phyloP scores from a whole-genome alignment of 495 filamentous ascomycete genomes.

The Jackrogersella minutella region DNA sequence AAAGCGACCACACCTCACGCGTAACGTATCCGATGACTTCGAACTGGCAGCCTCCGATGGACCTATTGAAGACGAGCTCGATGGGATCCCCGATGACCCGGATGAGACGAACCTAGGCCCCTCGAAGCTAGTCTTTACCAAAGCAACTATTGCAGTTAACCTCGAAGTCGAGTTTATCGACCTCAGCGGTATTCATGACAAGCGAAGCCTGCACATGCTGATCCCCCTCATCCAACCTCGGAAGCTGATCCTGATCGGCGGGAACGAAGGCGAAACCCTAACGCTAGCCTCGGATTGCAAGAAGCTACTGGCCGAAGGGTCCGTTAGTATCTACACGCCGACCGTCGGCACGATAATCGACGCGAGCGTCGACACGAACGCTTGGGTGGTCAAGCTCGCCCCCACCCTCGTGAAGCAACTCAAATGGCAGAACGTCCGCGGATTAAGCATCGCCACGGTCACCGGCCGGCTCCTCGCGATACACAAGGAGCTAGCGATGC shows the following conservation, averaged over 20 bases:
- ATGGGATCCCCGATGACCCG: conserved; percentile 63
- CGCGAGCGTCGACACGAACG: conserved; percentile 96
- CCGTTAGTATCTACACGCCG: conserved; percentile 80
- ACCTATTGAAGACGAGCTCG: conserved; percentile 58
- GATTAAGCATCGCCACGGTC: conserved; percentile 86
- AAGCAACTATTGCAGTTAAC: conserved; percentile 68
- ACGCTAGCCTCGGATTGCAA: conserved; percentile 81
- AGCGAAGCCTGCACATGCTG: conserved; percentile 90
- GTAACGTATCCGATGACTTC: conserved; percentile 51
- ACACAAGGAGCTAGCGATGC: conserved; percentile 48
- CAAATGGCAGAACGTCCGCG: conserved; percentile 93
- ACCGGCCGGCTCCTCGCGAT: conserved; percentile 66
- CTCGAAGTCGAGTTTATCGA: conserved; percentile 86
- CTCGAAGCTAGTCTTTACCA: conserved; percentile 71
- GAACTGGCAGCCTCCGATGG: conserved; percentile 53
- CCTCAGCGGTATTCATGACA: conserved; percentile 91
- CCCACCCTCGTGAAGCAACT: conserved; percentile 81
- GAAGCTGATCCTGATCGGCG: conserved; percentile 89
- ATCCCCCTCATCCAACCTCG: conserved; percentile 93
- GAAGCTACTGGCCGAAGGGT: conserved; percentile 67
- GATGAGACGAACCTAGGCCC: conserved; percentile 71
- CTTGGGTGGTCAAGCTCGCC: conserved; percentile 92
- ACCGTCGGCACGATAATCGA: conserved; percentile 73
- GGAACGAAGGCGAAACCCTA: conserved; percentile 77
- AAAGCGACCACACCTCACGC: conserved; percentile 50